Percentiles rank a stretch among this genome's conserved stretches.
These are phyloP conservation scores for Citrus australasica DNA, from an alignment of 345 rosid genomes.

Conservation along the genomic window DNA sequence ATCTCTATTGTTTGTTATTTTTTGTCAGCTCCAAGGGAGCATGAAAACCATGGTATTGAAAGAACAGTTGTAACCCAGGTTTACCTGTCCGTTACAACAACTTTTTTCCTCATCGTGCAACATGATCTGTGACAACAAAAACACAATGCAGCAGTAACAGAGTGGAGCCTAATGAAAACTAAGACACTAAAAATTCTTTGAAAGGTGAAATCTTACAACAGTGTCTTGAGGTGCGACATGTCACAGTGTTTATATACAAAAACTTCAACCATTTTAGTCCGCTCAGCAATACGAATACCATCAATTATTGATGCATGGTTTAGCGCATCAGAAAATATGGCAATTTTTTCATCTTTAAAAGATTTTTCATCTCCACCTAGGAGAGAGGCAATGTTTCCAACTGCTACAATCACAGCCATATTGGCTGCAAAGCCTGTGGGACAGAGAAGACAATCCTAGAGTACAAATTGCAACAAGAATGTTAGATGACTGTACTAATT, in stretches of 20 bases:
- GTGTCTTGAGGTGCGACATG: conserved; percentile 66
- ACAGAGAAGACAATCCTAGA: conserved; percentile 95
- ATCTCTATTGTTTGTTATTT: neutral
- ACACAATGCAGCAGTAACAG: conserved; percentile 16
- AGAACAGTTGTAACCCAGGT: conserved; percentile 11
- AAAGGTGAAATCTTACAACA: conserved; percentile 56
- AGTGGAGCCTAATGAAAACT: conserved; percentile 1
- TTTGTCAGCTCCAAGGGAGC: neutral
- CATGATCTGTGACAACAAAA: conserved; percentile 48
- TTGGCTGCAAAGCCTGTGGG: conserved; percentile 97
- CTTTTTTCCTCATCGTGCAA: conserved; percentile 75
- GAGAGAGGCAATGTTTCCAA: conserved; percentile 79
- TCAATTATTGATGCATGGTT: conserved; percentile 98
- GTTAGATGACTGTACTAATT: neutral
- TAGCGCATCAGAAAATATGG: conserved; percentile 87
- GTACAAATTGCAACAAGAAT: conserved; percentile 26
- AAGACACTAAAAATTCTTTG: conserved; percentile 5
- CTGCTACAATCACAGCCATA: conserved; percentile 89
- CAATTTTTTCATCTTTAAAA: conserved; percentile 53
- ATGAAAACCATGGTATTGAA: conserved; percentile 5
- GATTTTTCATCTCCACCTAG: conserved; percentile 44
- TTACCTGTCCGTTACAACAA: conserved; percentile 96
- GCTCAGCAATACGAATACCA: conserved; percentile 87
- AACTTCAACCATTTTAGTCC: conserved; percentile 55
- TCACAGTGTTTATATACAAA: conserved; percentile 78